Conservation (phyloP, 805 yeast species). For the Ogataea sp. region DNA sequence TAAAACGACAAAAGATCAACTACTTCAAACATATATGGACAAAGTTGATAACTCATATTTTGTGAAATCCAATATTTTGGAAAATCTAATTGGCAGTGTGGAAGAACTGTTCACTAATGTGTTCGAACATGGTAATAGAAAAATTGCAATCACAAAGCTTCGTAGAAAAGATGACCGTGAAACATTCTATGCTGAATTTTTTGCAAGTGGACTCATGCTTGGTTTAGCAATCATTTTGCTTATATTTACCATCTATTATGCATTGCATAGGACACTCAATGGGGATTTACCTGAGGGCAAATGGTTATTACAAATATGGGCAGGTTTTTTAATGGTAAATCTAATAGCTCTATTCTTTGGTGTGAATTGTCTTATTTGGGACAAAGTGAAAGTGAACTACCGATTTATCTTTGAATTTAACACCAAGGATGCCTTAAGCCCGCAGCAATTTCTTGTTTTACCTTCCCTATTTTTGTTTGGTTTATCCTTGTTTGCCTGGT, state of each 20-base stretch:
- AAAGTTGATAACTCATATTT: slow-evolving; percentile 53
- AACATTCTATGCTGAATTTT: slow-evolving; percentile 39
- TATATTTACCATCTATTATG: slow-evolving; percentile 43
- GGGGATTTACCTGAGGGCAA: slow-evolving; percentile 45
- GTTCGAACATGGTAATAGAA: slow-evolving; percentile 66
- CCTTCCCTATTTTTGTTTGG: slow-evolving; percentile 53
- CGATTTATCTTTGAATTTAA: slow-evolving; percentile 88
- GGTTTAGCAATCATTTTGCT: slow-evolving; percentile 71
- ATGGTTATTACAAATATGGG: slow-evolving; percentile 81
- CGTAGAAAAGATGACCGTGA: slow-evolving; percentile 35
- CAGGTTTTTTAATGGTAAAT: slow-evolving; percentile 67
- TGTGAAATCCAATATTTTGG: slow-evolving; percentile 57
- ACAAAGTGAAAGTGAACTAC: slow-evolving; percentile 70
- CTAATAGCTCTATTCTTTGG: slow-evolving; percentile 60
- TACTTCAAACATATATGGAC: slow-evolving; percentile 43
- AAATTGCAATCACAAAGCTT: slow-evolving; percentile 63
- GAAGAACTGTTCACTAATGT: slow-evolving; percentile 61
- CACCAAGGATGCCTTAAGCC: slow-evolving; percentile 56
- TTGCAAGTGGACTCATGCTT: slow-evolving; percentile 55
- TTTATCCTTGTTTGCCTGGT: slow-evolving; percentile 59
- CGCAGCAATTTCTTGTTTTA: slow-evolving; percentile 53
- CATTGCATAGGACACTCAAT: slow-evolving; percentile 26
- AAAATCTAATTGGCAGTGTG: slow-evolving; percentile 48
- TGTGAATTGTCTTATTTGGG: slow-evolving; percentile 67
- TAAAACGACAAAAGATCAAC: slow-evolving; percentile 46